Evolutionary conservation across 2,329 filamentous ascomycete genomes (phyloP), one percentile per base, ranked within the genome.

Genomic region (Onygenales sp.): DNA sequence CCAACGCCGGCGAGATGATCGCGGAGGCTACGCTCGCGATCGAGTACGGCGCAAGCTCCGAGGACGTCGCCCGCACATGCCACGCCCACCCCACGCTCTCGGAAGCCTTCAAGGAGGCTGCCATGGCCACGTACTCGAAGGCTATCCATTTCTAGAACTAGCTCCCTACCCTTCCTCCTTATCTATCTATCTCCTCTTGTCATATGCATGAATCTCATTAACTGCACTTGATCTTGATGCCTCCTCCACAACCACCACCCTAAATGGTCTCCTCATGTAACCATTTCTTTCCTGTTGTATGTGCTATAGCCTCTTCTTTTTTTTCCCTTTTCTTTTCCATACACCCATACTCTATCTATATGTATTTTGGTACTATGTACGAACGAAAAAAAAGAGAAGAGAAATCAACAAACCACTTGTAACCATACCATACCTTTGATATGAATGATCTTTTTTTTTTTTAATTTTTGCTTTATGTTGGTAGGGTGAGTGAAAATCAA

Each of bases 101-200:
- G 27, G 93, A 98, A 78, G 93, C 93, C 44, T 97, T 98, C 82
- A 98, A 98, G 81, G 93, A 98, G 82, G 93, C 93, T 66, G 93
- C 93, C 63, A 97, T 98, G 93, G 88, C 89, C 58, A 96, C 92
- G 49, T 90, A 95, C 77, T 83, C 85, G 66, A 93, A 95, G 79
- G 86, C 93, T 61, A 95, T 98, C 71, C 93, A 98, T 78, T 95
- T 87, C 75, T 98, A 87, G 63, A 61, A 9, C 6, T 17, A 27
- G 3, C 33, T 37, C 17, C 13, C 8, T 34, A 3, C n/a, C 2
- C 11, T 31, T 11, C 13, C 42, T 11, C 27, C 43, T 4, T 45
- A 45, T 33, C 27, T 31, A 45, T 31, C 27, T 45, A 45, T 31
- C 11, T 32, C 43, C 11, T 9, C 21, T 13, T 32, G 10, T 45